Conservation (phyloP, 148 eudicot species). For the Amaranthus cruentus region DNA sequence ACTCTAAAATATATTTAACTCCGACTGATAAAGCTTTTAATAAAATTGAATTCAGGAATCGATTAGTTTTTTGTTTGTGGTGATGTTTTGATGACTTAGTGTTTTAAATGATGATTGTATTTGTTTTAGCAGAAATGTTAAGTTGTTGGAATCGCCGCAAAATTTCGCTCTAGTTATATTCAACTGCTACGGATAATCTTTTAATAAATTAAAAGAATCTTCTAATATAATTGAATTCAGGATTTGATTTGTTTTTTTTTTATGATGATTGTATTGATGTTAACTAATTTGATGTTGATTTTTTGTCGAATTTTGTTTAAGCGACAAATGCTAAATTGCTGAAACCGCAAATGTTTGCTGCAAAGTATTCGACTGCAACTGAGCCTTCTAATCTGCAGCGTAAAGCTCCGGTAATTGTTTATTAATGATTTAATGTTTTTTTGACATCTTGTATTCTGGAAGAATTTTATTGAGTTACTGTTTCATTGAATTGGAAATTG, state of each 20-base stretch:
- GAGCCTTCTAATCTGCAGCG: slow-evolving; percentile 45
- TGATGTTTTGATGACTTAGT: no score
- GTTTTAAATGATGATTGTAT: no score
- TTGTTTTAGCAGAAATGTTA: no score
- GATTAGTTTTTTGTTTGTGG: no score
- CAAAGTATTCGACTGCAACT: slow-evolving; percentile 50
- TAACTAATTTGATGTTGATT: slow-evolving; percentile 6
- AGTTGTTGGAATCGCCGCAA: no score
- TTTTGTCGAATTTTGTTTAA: slow-evolving; percentile 13
- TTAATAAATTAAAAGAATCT: not conserved
- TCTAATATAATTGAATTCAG: not conserved
- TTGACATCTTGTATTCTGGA: not conserved
- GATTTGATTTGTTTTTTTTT: not conserved
- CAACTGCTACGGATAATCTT: no score
- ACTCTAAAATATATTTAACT: no score
- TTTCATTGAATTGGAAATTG: not conserved
- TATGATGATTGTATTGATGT: not conserved
- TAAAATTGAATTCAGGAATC: no score
- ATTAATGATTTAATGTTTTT: not conserved
- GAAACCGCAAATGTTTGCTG: slow-evolving; percentile 48
- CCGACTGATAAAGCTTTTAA: no score
- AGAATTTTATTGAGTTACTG: not conserved
- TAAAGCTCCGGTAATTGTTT: slow-evolving; percentile 45
- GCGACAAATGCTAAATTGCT: slow-evolving; percentile 43
- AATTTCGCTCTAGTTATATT: no score